Evolutionary conservation across 108 stramenopile genomes (phyloP), one percentile per base, ranked within the genome.

Genomic region (Fragilaria radians): DNA sequence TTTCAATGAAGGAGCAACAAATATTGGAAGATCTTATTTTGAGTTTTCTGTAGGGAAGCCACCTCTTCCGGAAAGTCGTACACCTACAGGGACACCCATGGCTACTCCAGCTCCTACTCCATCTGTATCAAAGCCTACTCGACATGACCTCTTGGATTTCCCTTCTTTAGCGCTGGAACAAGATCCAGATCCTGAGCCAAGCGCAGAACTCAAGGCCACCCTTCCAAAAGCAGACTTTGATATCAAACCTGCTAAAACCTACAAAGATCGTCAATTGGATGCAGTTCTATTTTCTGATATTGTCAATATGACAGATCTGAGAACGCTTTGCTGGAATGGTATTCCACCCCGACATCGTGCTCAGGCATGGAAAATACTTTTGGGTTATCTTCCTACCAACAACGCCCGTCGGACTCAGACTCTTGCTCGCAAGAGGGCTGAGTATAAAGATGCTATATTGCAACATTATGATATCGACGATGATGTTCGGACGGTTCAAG

Each of bases 401-500:
- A 51, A 68, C 1, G 56, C 68, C 11, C 80, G 92, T 11, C 76
- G 85, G 32, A 32, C 55, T 49, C 59, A 71, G 21, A 84, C 84
- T 14, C 46, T 90, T 28, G 42, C 60, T n/a, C 73, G 88, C 32
- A 89, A 85, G 66, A 80, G 92, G 22, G 54, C 63, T 34, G 92
- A 94, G 64, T 94, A 94, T 69, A 67, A 70, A 36, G 88, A 90
- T 57, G 89, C 91, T 22, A 86, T 86, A 23, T 48, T 46, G 17
- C 86, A 86, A 59, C 91, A 92, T 68, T 92, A 88, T 66, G 81
- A 86, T 53, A 89, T 92, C 70, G 85, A 88, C 46, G 87, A 88
- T 51, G 63, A 87, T 61, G 55, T 76, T 7, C 73, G 94, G 18
- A 92, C 87, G 17, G 54, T 79, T 51, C 86, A 91, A 52, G 97